These are phyloP conservation scores for Annulohypoxylon nitens DNA, from an alignment of 495 filamentous ascomycete genomes.

Conservation along the genomic window DNA sequence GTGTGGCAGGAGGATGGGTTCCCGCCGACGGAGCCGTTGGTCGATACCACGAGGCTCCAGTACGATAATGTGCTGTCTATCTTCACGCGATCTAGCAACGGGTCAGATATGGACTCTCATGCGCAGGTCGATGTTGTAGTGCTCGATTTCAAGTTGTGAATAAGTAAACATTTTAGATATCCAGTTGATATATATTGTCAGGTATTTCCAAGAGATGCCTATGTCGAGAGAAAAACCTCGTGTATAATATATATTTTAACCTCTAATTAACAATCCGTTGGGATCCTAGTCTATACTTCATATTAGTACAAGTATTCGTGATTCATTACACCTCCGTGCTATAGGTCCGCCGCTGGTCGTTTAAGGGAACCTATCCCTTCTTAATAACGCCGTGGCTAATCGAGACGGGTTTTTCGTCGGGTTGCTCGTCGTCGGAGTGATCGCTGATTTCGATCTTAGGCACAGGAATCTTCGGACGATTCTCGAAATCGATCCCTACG, in stretches of 20 bases:
- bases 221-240: neutral
- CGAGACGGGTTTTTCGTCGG: neutral
- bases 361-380: slow-evolving; percentile 28
- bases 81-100: slow-evolving; percentile 47
- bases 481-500: slow-evolving; percentile 44
- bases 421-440: neutral
- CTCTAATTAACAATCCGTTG: slow-evolving; percentile 17
- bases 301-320: slow-evolving; percentile 42
- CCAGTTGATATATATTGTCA: neutral
- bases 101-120: slow-evolving; percentile 16
- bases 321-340: slow-evolving; percentile 35
- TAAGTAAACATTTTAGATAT: neutral
- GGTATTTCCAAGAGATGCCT: neutral
- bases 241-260: neutral
- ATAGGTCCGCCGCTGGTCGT: slow-evolving; percentile 11
- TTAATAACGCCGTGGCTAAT: slow-evolving; percentile 29
- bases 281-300: slow-evolving; percentile 36
- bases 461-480: slow-evolving; percentile 19
- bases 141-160: slow-evolving; percentile 55
- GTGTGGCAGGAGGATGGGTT: slow-evolving; percentile 52
- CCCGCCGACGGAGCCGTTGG: slow-evolving; percentile 54
- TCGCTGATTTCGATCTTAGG: neutral
- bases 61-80: slow-evolving; percentile 56
- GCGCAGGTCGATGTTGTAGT: slow-evolving; percentile 48
- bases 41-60: slow-evolving; percentile 53